Evolutionary conservation across 345 rosid species (phyloP).

Genomic region (Aquilaria yunnanensis): DNA sequence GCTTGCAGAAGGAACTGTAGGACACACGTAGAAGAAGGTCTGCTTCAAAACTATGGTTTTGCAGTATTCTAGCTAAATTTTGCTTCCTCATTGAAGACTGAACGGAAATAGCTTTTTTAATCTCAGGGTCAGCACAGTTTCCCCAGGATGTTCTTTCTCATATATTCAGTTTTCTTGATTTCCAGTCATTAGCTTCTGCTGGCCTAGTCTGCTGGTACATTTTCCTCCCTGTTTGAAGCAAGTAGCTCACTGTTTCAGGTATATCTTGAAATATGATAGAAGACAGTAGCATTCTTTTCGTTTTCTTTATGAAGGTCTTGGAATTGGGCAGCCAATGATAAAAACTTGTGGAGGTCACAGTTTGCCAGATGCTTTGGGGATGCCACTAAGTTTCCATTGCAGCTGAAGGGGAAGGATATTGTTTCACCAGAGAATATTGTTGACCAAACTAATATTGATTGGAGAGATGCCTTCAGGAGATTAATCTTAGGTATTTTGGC

Average conservation of each 20-base stretch:
- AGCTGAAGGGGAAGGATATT: not conserved
- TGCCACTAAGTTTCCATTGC: not conserved
- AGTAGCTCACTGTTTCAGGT: not conserved
- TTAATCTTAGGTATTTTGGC: conserved; percentile 35
- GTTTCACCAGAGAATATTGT: conserved; percentile 1
- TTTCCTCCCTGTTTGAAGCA: conserved; percentile 2
- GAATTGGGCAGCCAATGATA: conserved; percentile 58
- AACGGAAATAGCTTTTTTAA: not conserved
- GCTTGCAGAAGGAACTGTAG: conserved; percentile 55
- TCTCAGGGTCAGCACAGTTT: conserved; percentile 48
- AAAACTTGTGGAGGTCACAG: conserved; percentile 47
- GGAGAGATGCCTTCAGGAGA: conserved; percentile 57
- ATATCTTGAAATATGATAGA: not conserved
- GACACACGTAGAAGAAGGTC: conserved; percentile 40
- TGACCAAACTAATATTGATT: conserved; percentile 28
- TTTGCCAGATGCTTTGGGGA: conserved; percentile 32
- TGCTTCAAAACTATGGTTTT: not conserved
- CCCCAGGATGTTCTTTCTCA: conserved; percentile 65
- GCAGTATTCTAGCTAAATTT: not conserved
- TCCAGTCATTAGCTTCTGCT: conserved; percentile 47
- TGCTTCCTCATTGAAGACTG: not conserved
- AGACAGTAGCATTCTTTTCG: not conserved
- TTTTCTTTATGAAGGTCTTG: conserved; percentile 55
- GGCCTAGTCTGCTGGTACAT: conserved; percentile 62
- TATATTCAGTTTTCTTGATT: conserved; percentile 64